Evolutionary conservation across 495 filamentous ascomycete genomes (phyloP).

Genomic region (Talaromyces wortmannii): DNA sequence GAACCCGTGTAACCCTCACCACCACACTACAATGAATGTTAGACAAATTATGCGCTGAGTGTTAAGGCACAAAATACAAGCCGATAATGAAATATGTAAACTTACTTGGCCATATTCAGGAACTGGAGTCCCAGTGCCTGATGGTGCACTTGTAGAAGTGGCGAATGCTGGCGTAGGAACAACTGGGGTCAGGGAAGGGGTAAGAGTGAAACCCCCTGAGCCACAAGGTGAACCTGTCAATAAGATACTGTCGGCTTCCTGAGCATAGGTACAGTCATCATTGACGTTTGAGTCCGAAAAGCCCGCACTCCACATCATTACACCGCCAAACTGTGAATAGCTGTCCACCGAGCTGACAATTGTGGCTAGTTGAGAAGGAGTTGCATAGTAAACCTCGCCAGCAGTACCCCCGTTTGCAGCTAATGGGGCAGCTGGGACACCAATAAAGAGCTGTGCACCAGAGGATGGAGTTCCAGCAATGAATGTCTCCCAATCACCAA

Average conservation of each 20-base stretch:
- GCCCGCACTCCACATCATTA: conserved; percentile 49
- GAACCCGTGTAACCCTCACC: not conserved
- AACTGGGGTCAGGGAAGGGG: not conserved
- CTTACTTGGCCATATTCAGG: not conserved
- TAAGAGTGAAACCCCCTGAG: not conserved
- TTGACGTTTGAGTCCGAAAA: conserved; percentile 32
- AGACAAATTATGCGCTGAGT: not conserved
- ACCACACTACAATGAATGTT: not conserved
- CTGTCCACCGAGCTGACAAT: conserved; percentile 21
- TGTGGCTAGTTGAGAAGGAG: conserved; percentile 22
- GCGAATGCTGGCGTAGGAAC: not conserved
- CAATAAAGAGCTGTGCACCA: conserved; percentile 40
- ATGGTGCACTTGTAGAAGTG: not conserved
- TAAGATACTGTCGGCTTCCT: conserved; percentile 25
- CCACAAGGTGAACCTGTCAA: not conserved
- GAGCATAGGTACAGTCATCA: conserved; percentile 33
- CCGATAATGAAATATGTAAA: not conserved
- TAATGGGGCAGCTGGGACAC: conserved; percentile 30
- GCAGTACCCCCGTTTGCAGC: conserved; percentile 14
- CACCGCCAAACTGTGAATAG: conserved; percentile 37
- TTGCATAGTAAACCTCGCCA: conserved; percentile 32
- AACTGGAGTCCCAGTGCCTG: not conserved
- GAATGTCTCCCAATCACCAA: conserved; percentile 29
- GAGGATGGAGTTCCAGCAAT: conserved; percentile 26
- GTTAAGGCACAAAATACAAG: not conserved